Percentiles rank a stretch among this genome's conserved stretches.
phyloP scores from a whole-genome alignment of 2,329 filamentous ascomycete species.

The Penicillium sumatraense region DNA sequence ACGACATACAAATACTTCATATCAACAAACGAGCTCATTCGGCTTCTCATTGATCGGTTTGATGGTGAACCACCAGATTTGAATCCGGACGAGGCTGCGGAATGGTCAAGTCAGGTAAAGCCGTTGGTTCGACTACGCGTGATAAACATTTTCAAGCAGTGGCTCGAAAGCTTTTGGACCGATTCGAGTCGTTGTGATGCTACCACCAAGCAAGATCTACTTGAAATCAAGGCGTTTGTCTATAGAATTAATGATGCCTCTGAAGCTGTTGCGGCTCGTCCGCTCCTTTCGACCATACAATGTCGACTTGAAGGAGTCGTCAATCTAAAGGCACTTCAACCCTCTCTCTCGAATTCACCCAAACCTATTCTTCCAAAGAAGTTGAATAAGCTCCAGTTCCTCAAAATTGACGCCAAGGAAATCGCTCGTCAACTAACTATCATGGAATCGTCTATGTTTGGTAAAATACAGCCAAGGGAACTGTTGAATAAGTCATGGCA shows the following conservation, averaged over 20 bases:
- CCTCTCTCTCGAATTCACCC: slow-evolving; percentile 76
- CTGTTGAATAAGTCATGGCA: slow-evolving; percentile 97
- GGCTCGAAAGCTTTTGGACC: slow-evolving; percentile 98
- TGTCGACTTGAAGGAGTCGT: slow-evolving; percentile 82
- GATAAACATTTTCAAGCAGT: slow-evolving; percentile 92
- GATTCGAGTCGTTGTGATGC: slow-evolving; percentile 66
- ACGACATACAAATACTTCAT: slow-evolving; percentile 93
- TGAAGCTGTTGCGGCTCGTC: slow-evolving; percentile 57
- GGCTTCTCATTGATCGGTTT: slow-evolving; percentile 84
- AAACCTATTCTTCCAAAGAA: slow-evolving; percentile 91
- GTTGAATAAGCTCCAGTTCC: slow-evolving; percentile 95
- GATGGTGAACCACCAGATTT: slow-evolving; percentile 83
- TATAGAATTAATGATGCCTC: slow-evolving; percentile 33
- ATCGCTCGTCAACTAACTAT: slow-evolving; percentile 93
- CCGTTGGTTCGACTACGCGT: slow-evolving; percentile 89
- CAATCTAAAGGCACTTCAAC: slow-evolving; percentile 53
- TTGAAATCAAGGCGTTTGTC: slow-evolving; percentile 81
- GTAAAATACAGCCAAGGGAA: slow-evolving; percentile 88
- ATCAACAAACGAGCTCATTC: slow-evolving; percentile 80
- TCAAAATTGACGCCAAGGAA: slow-evolving; percentile 90
- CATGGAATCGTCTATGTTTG: slow-evolving; percentile 86
- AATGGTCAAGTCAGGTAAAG: slow-evolving; percentile 86
- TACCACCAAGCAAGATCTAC: slow-evolving; percentile 73
- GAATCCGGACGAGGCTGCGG: slow-evolving; percentile 69
- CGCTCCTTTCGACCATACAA: slow-evolving; percentile 80